Base-by-base conservation (phyloP, 768 basidiomycete genomes). In the Boletus rubroflammeus region DNA sequence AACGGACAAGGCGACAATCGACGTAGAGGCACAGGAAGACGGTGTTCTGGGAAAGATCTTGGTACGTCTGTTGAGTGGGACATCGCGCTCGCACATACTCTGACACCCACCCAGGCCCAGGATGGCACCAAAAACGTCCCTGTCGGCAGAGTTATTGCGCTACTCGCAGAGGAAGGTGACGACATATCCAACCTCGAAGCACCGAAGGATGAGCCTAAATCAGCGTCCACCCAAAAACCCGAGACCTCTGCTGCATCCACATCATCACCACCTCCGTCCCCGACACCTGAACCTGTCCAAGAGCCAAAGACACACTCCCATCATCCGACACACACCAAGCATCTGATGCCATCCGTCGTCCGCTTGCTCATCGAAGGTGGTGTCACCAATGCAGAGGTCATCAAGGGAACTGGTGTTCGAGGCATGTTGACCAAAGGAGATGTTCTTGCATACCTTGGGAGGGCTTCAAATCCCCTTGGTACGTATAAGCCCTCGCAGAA, bases 391-490 rank as follows among this genome's bases (percentile, higher is more conserved):
- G 73, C 81, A 23, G 81, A 82, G 48, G 75, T 77, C 51, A 89
- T 99, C 67, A 87, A 86, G 58, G 94, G 90, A 6, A 96, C 93
- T 3, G 96, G 96, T 46, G 77, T 90, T 49, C 81, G 90, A 35
- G 96, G 97, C 14, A 95, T 94, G 88, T 70, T 98, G 56, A 98
- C 95, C 45, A 98, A 98, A 71, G 97, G 97, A 11, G 96, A 99
- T 66, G 86, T 98, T 1, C 79, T 99, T 28, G 75, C 91, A 3
- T 85, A 83, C 72, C 77, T 97, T 6, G 96, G 96, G 19, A 85
- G 86, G 70, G 89, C 93, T 19, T 85, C 85, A 11, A 77, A 79
- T 34, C 90, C 93, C 0, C 75, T 79, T 19, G 93, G 92, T 35
- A 88, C 89, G 3, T 90, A 78, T 72, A 86, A 85, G 67, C 76